A percentile compares a stretch with the other conserved stretches of the same genome.
Evolutionary conservation across 495 filamentous ascomycete genomes (phyloP).

Genomic region (Stereocaulon alpinum): DNA sequence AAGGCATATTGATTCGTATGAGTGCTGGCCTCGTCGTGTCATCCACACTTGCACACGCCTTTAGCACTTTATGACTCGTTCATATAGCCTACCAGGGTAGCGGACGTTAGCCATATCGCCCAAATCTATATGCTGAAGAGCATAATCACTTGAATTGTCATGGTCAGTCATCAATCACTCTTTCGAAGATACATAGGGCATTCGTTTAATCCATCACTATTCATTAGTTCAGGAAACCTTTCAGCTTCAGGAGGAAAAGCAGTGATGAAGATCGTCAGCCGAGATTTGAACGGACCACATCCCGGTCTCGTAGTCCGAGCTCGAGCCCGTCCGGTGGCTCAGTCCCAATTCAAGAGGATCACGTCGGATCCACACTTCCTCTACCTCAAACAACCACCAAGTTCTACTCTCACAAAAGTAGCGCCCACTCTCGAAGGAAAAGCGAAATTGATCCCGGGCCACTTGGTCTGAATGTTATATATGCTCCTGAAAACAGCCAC

Average conservation of each 20-base stretch:
- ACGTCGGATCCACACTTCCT: conserved; percentile 4
- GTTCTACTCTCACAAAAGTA: background rate
- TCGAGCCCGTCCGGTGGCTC: conserved; percentile 10
- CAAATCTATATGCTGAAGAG: background rate
- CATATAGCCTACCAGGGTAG: background rate
- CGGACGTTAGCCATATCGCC: background rate
- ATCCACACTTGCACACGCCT: background rate
- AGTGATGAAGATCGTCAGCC: conserved; percentile 16
- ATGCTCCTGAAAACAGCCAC: background rate
- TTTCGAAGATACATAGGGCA: background rate
- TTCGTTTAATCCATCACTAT: background rate
- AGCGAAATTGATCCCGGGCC: conserved; percentile 17
- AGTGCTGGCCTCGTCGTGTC: background rate
- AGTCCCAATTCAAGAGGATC: conserved; percentile 4
- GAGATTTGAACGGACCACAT: conserved; percentile 12
- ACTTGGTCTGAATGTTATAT: conserved; percentile 10
- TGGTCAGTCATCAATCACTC: conserved; percentile 7
- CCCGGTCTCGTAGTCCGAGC: conserved; percentile 12
- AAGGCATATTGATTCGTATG: background rate
- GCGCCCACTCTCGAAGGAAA: conserved; percentile 5
- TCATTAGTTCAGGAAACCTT: conserved; percentile 10
- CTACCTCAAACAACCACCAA: background rate
- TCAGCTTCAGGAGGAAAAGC: conserved; percentile 16
- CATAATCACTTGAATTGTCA: background rate
- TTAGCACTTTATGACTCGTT: background rate